These are phyloP conservation scores for Mycena pura DNA, from an alignment of 768 basidiomycete species.

Conservation along the genomic window DNA sequence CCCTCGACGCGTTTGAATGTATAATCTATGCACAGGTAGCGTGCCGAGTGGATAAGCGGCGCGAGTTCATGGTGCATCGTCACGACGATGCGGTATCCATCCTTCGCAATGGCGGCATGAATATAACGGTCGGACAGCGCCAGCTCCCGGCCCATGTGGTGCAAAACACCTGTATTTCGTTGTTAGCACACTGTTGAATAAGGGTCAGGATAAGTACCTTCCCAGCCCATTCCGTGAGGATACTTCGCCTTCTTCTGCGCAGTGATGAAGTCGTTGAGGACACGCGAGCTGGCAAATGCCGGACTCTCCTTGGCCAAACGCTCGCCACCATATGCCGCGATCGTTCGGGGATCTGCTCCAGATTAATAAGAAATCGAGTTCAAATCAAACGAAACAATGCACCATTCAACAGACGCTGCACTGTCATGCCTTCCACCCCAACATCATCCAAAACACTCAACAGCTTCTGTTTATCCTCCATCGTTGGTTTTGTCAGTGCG, in stretches of 20 bases:
- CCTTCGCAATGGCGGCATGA: background rate
- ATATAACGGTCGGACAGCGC: background rate
- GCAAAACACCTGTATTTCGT: background rate
- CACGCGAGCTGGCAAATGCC: background rate
- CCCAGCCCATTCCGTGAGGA: constrained; percentile 5
- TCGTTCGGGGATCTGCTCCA: too few species aligned
- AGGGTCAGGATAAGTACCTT: background rate
- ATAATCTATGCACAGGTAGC: constrained; percentile 21
- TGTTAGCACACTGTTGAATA: background rate
- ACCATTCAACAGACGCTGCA: too few species aligned
- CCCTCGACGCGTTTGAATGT: constrained; percentile 32
- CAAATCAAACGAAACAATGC: too few species aligned
- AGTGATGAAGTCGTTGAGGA: background rate
- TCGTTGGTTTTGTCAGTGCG: too few species aligned
- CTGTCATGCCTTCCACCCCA: too few species aligned
- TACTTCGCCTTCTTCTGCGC: background rate
- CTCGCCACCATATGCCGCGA: background rate
- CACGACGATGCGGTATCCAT: background rate
- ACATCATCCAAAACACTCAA: too few species aligned
- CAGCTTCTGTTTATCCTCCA: too few species aligned
- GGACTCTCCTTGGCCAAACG: background rate
- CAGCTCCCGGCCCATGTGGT: background rate
- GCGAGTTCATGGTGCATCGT: constrained; percentile 3
- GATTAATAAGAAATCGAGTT: too few species aligned
- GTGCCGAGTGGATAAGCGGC: constrained; percentile 10